A percentile compares a stretch with the other conserved stretches of the same genome.
These are phyloP conservation scores for Citrullus amarus DNA, from an alignment of 306 rosid species.

Conservation along the genomic window DNA sequence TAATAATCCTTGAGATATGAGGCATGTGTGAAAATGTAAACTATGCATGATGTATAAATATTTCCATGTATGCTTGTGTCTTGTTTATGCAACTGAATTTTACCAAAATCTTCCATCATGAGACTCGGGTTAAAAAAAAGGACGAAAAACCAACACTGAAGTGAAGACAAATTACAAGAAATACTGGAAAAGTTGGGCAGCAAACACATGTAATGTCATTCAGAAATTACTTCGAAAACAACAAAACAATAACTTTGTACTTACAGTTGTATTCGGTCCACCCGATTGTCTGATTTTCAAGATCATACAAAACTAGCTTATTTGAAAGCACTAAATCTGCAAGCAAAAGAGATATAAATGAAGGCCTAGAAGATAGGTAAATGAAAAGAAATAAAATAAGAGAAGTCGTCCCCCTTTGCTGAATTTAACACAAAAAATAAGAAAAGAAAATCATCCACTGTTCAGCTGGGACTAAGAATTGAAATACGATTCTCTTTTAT, in stretches of 20 bases:
- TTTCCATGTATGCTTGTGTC: not conserved
- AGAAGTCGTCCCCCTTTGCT: not conserved
- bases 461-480: not conserved
- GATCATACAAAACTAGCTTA: constrained; percentile 83
- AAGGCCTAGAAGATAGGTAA: not conserved
- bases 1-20: not conserved
- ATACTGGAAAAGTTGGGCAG: not conserved
- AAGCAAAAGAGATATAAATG: constrained; percentile 10
- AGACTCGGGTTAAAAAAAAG: not conserved
- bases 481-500: not conserved
- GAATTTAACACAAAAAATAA: not conserved
- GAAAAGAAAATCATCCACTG: not conserved
- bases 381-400: not conserved
- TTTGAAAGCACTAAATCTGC: constrained; percentile 95
- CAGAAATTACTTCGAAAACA: not conserved
- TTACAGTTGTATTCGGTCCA: constrained; percentile 95
- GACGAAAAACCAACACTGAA: not conserved
- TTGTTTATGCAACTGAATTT: not conserved
- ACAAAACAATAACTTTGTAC: constrained; percentile 19
- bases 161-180: not conserved
- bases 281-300: constrained; percentile 76
- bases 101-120: not conserved
- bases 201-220: not conserved
- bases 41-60: not conserved
- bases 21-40: not conserved